Percentiles rank a stretch among this genome's conserved stretches.
These are phyloP conservation scores for Melanogaster broomeanus DNA, from an alignment of 768 basidiomycete genomes.

Conservation along the genomic window DNA sequence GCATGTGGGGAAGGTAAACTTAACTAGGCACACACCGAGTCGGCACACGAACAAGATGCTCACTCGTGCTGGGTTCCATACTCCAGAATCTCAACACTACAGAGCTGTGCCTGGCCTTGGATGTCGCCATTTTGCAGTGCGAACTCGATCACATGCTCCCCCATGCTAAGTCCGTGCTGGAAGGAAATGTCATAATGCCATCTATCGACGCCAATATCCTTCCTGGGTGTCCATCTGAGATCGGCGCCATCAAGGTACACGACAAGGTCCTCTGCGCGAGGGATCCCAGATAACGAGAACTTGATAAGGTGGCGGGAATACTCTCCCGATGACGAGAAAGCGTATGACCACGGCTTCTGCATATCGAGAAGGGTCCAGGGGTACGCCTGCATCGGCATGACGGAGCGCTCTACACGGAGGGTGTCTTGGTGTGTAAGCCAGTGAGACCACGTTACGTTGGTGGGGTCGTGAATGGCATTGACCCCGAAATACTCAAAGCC, in stretches of 20 bases:
- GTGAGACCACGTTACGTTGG: constrained; percentile 62
- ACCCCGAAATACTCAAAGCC: constrained; percentile 72
- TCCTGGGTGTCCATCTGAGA: constrained; percentile 53
- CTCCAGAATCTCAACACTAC: constrained; percentile 73
- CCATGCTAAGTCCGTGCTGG: constrained; percentile 41
- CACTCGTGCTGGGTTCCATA: constrained; percentile 67
- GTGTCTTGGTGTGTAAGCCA: constrained; percentile 54
- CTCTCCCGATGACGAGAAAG: constrained; percentile 63
- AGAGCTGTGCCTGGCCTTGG: constrained; percentile 68
- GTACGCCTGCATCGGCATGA: constrained; percentile 76
- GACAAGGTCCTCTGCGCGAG: constrained; percentile 49
- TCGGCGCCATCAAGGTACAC: constrained; percentile 63
- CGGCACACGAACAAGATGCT: constrained; percentile 18
- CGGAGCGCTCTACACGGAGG: constrained; percentile 60
- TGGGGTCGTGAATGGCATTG: constrained; percentile 54
- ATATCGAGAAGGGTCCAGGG: constrained; percentile 74
- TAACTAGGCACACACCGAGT: not conserved
- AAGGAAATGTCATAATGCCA: constrained; percentile 72
- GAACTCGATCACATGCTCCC: constrained; percentile 63
- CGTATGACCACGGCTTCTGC: constrained; percentile 55
- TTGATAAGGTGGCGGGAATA: constrained; percentile 63
- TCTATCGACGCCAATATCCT: constrained; percentile 63
- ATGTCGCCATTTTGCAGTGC: constrained; percentile 46
- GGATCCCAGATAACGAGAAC: constrained; percentile 76
- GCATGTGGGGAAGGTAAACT: constrained; percentile 1